phyloP scores from a whole-genome alignment of 768 basidiomycete species.

The Panellus pusillus region DNA sequence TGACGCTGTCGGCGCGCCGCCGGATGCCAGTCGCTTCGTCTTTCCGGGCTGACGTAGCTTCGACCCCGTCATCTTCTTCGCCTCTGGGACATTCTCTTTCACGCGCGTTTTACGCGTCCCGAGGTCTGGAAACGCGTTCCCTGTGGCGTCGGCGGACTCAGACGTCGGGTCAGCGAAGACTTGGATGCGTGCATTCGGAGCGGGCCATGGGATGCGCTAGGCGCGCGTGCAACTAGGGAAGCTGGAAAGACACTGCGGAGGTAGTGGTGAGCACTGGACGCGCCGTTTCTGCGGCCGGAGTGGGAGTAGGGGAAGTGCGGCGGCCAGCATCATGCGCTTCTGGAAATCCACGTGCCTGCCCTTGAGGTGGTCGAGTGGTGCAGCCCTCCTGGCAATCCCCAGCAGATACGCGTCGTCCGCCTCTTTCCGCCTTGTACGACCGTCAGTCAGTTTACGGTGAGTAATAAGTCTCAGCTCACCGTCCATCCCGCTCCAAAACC shows the following conservation, averaged over 20 bases:
- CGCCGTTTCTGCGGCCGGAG: conserved; percentile 32
- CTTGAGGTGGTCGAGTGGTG: conserved; percentile 79
- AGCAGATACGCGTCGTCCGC: conserved; percentile 90
- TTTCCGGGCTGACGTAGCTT: conserved; percentile 64
- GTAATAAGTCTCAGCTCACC: conserved; percentile 46
- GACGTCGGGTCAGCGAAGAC: conserved; percentile 72
- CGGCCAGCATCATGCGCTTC: conserved; percentile 78
- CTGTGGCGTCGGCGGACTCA: conserved; percentile 39
- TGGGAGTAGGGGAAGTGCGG: conserved; percentile 35
- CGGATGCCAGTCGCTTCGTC: conserved; percentile 51
- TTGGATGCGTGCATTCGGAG: conserved; percentile 59
- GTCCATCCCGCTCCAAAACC: conserved; percentile 76
- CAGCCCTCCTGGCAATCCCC: conserved; percentile 81
- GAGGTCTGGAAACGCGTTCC: conserved; percentile 65
- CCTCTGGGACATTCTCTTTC: conserved; percentile 77
- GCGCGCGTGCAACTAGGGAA: conserved; percentile 29
- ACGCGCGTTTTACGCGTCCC: conserved; percentile 76
- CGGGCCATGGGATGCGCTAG: conserved; percentile 29
- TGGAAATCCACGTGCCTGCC: conserved; percentile 83
- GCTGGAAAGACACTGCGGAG: conserved; percentile 38
- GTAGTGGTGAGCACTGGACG: conserved; percentile 49
- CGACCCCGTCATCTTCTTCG: conserved; percentile 66
- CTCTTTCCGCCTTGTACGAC: conserved; percentile 62
- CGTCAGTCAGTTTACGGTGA: conserved; percentile 9
- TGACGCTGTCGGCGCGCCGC: conserved; percentile 29